phyloP scores from a whole-genome alignment of 2,329 filamentous ascomycete genomes.

The Colletotrichum echinochloae region DNA sequence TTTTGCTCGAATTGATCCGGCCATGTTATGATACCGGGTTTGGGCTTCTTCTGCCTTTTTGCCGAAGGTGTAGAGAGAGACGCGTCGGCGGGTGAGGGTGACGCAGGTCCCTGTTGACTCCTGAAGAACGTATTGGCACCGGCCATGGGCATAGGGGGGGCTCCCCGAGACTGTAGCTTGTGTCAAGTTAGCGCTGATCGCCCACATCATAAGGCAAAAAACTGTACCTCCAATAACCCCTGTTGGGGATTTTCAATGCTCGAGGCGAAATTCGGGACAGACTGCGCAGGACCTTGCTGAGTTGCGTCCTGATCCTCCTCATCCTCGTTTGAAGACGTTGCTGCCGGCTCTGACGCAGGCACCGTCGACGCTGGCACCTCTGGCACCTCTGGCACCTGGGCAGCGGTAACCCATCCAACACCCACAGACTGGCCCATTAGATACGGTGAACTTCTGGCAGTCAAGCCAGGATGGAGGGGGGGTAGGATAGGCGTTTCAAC shows the following conservation, averaged over 20 bases:
- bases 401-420: background rate
- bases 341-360: background rate
- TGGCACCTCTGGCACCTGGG: no score
- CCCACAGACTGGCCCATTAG: background rate
- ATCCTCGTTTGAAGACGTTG: background rate
- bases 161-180: conserved; percentile 9
- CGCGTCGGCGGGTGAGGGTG: background rate
- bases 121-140: conserved; percentile 55
- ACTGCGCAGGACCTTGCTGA: background rate
- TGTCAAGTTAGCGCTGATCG: conserved; percentile 9
- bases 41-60: conserved; percentile 17
- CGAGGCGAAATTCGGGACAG: background rate
- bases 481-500: conserved; percentile 8
- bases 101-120: conserved; percentile 20
- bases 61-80: background rate
- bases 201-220: background rate
- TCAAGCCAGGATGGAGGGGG: background rate
- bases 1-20: conserved; percentile 44
- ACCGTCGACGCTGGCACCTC: background rate
- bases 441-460: background rate
- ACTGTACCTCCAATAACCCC: conserved; percentile 11
- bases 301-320: no score
- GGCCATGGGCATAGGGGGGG: conserved; percentile 49
- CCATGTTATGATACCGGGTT: conserved; percentile 18
- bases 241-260: background rate